Evolutionary conservation across 2,329 filamentous ascomycete species (phyloP), one percentile per base, ranked within the genome.

Genomic region (Pestalotiopsis sp.): DNA sequence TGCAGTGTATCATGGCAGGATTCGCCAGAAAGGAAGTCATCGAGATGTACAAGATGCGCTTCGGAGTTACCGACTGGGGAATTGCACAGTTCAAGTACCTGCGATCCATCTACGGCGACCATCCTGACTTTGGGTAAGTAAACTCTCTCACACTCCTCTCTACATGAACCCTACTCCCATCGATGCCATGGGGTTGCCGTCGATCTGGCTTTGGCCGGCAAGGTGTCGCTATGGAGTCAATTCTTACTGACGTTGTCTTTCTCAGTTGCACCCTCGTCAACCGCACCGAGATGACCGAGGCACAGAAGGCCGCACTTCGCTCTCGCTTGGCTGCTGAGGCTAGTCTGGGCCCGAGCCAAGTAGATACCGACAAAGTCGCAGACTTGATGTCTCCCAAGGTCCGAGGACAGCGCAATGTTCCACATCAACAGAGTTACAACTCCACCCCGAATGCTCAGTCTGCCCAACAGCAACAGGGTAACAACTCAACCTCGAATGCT

Each of bases 81-180:
- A 23, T 39, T 6, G 49, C 68, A 38, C 66, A 67, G 60, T 66
- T 66, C 25, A 67, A 69, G 61, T 69, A 70, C 61, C 23, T 69
- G 36, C 61, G 63, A 20, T 36, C 17, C 23, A 59, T 62, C 9
- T 59, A 20, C 49, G 25, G 27, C 0, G 20, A 59, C 2, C 17
- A 67, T 7, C 57, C 63, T 3, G 41, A 74, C 68, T 39, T 74
- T 67, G 23, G 69, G 70, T 13, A 63, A 70, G 64, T 69, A 9
- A n/a, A 52, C 17, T 52, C n/a, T 6, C 20, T 9, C 17, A 9
- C 6, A n/a, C 20, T n/a, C n/a, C 45, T 52, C 17, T 52, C 11
- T n/a, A n/a, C 20, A n/a, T 9, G 11, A 6, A 17, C 23, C 14
- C 17, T n/a, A 9, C 11, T 23, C 9, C 9, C 17, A 6, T 9